Evolutionary conservation across 2,329 filamentous ascomycete genomes (phyloP), one percentile per base, ranked within the genome.

Genomic region (Cryphonectria radicalis): DNA sequence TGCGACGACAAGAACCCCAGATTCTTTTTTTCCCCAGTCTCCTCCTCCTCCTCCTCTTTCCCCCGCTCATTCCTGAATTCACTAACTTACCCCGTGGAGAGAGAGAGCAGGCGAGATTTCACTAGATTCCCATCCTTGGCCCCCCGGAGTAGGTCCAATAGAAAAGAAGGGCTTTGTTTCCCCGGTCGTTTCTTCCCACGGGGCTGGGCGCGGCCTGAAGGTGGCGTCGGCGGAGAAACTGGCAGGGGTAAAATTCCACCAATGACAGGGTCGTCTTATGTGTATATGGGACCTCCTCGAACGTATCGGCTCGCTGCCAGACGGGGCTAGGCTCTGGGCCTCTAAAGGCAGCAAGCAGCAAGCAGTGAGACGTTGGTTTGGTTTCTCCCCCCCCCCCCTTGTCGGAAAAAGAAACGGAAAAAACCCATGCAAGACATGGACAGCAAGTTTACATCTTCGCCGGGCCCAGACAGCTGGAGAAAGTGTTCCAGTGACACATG

Each of bases 171-270:
- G 67, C 4, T 11, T 35, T 57, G 66, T 63, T 66, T 60, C 32
- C 66, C 57, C 42, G 63, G 53, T n/a, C 67, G 10, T 43, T 17
- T 28, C 46, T 22, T 22, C 46, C 35, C 17, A 55, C n/a, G 40
- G 32, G 66, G 25, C 37, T 57, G 25, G 28, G 37, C 10, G 28
- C 32, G 57, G 46, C 53, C 59, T 69, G 55, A 62, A 60, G 66
- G 64, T 35, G 70, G 46, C 46, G 46, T n/a, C 35, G 50, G 70
- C 67, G 70, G 70, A 66, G 67, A 66, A 62, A 66, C 32, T 65
- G 13, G n/a, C 28, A 35, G 66, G 60, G 66, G 42, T 43, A 10
- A 19, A 62, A 55, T 59, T 66, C 70, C 70, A 71, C 70, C 70
- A 71, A 71, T 71, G 46, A 50, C 42, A 53, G n/a, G 37, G 37